A percentile compares a stretch with the other conserved stretches of the same genome.
Conservation (phyloP, 805 yeast species). For the baker's yeast (Saccharomyces cerevisiae) region DNA sequence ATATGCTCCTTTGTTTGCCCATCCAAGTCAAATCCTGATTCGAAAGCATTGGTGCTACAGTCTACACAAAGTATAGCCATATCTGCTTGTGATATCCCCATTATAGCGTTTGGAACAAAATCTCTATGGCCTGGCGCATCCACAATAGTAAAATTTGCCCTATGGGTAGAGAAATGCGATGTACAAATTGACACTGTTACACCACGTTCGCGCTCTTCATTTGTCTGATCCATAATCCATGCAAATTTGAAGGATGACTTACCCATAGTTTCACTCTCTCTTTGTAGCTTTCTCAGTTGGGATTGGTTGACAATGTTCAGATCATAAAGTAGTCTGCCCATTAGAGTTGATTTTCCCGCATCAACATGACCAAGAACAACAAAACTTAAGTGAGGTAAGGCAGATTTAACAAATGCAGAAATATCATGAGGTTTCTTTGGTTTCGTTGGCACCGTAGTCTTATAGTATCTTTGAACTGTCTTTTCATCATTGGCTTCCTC, state of each 20-base stretch:
- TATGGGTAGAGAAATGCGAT: constrained; percentile 90
- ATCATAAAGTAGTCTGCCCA: constrained; percentile 86
- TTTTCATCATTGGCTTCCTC: constrained; percentile 15
- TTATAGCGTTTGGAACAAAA: constrained; percentile 97
- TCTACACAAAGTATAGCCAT: constrained; percentile 92
- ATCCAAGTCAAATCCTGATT: constrained; percentile 96
- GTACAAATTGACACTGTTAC: constrained; percentile 98
- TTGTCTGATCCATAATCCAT: constrained; percentile 98
- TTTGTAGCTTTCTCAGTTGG: constrained; percentile 91
- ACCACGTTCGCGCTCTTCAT: constrained; percentile 97
- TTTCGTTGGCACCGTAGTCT: constrained; percentile 23
- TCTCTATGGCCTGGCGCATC: constrained; percentile 99
- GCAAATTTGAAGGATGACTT: constrained; percentile 98
- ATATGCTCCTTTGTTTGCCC: constrained; percentile 99
- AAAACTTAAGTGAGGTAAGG: constrained; percentile 90
- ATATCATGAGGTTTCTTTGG: constrained; percentile 43
- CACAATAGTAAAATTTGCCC: constrained; percentile 89
- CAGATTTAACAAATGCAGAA: constrained; percentile 74
- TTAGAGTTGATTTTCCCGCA: constrained; percentile 98
- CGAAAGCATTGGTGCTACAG: constrained; percentile 97
- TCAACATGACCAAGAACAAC: constrained; percentile 99
- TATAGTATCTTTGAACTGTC: constrained; percentile 25
- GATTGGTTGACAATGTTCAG: constrained; percentile 96
- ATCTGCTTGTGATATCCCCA: constrained; percentile 99
- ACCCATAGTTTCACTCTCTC: constrained; percentile 96